Percentiles rank a stretch among this genome's conserved stretches.
Evolutionary conservation across 2,329 filamentous ascomycete genomes (phyloP).

Genomic region (Phyllosticta ampelicida): DNA sequence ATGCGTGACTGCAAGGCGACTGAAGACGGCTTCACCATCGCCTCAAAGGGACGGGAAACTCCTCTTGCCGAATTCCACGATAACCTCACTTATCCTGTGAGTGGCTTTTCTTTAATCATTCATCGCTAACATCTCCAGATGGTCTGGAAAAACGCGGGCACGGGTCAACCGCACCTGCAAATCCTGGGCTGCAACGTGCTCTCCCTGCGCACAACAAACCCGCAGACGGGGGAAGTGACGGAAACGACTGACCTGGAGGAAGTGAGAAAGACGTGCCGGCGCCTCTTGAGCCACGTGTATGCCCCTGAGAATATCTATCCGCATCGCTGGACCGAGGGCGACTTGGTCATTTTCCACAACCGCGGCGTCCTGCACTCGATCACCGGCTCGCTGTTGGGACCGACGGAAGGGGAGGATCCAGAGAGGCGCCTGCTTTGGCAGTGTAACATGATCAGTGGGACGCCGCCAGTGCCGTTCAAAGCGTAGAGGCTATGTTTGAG

Average conservation of each 20-base stretch:
- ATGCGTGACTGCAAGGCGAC: slow-evolving; percentile 22
- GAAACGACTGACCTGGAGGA: slow-evolving; percentile 14
- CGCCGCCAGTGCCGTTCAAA: not conserved
- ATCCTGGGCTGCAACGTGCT: slow-evolving; percentile 18
- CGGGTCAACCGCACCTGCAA: slow-evolving; percentile 15
- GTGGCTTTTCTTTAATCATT: not conserved
- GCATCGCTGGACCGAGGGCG: slow-evolving; percentile 20
- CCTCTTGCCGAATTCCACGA: slow-evolving; percentile 14
- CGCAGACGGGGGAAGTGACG: slow-evolving; percentile 12
- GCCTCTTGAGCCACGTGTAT: slow-evolving; percentile 18
- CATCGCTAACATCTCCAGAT: slow-evolving; percentile 7
- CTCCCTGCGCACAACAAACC: slow-evolving; percentile 14
- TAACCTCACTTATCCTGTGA: slow-evolving; percentile 17
- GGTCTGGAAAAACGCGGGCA: slow-evolving; percentile 15
- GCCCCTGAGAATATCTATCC: slow-evolving; percentile 23
- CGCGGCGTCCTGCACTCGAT: slow-evolving; percentile 24
- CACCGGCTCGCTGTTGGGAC: slow-evolving; percentile 17
- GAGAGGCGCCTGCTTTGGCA: slow-evolving; percentile 22
- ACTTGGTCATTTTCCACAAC: slow-evolving; percentile 17
- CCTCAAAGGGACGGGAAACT: slow-evolving; percentile 14
- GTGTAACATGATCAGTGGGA: not conserved
- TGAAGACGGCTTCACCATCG: slow-evolving; percentile 18
- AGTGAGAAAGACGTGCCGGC: slow-evolving; percentile 18
- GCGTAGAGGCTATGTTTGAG: too few species aligned
- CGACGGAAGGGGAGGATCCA: slow-evolving; percentile 10